Percentiles rank a stretch among this genome's conserved stretches.
Evolutionary conservation across 2,329 filamentous ascomycete genomes (phyloP).

Genomic region (Thermothelomyces thermophilus): DNA sequence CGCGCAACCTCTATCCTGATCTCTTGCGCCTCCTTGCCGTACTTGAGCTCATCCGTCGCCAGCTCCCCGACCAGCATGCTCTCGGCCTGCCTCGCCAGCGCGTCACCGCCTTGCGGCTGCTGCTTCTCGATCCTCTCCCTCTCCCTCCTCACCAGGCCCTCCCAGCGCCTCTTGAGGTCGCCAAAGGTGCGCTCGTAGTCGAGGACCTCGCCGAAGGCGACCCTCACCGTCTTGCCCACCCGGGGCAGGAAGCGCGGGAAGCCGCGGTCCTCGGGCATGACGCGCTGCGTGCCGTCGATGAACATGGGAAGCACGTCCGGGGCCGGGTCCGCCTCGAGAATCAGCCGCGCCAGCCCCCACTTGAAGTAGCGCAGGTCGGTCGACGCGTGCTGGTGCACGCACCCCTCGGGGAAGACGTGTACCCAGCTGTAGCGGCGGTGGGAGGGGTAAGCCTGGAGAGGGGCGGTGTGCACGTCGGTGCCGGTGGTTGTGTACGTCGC

Average conservation of each 20-base stretch:
- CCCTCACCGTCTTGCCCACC: slow-evolving; percentile 58
- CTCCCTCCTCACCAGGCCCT: slow-evolving; percentile 52
- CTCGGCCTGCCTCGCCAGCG: neutral
- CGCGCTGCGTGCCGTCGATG: slow-evolving; percentile 78
- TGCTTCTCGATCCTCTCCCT: neutral
- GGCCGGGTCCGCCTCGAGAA: slow-evolving; percentile 80
- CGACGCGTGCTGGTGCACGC: slow-evolving; percentile 78
- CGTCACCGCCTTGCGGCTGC: neutral
- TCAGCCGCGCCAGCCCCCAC: slow-evolving; percentile 88
- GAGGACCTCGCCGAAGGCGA: slow-evolving; percentile 74
- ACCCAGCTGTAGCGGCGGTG: slow-evolving; percentile 72
- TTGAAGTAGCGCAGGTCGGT: slow-evolving; percentile 92
- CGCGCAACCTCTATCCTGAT: slow-evolving; percentile 74
- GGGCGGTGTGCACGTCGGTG: slow-evolving; percentile 59
- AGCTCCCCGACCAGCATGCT: slow-evolving; percentile 18
- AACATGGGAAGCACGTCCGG: slow-evolving; percentile 92
- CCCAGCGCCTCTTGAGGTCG: slow-evolving; percentile 69
- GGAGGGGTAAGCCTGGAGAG: slow-evolving; percentile 57
- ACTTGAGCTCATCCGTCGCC: slow-evolving; percentile 59
- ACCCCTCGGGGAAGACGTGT: slow-evolving; percentile 93
- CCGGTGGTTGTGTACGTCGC: slow-evolving; percentile 59
- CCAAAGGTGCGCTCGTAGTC: slow-evolving; percentile 71
- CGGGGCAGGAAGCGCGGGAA: slow-evolving; percentile 80
- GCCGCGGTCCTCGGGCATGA: slow-evolving; percentile 78
- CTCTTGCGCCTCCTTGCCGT: slow-evolving; percentile 66